Conservation (phyloP, 2,329 filamentous ascomycete genomes). For the Cladophialophora chaetospira region DNA sequence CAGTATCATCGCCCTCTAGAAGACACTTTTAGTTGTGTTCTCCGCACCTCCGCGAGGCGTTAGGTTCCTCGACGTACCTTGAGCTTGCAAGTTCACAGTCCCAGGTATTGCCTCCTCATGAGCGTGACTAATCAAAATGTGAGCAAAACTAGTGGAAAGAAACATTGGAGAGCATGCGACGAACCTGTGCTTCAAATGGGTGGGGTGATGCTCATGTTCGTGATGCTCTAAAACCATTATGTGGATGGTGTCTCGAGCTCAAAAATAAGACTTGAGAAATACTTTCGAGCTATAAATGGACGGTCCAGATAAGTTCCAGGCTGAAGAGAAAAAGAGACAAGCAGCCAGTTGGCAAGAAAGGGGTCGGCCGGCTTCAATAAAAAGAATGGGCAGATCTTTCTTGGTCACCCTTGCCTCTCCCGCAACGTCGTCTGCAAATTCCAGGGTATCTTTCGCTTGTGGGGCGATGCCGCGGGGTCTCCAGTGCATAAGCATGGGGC, state of each 20-base stretch:
- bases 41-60: not conserved
- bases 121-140: constrained; percentile 49
- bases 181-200: constrained; percentile 29
- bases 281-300: not conserved
- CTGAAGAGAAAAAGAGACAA: constrained; percentile 3
- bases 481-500: constrained; percentile 10
- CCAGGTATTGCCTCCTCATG: constrained; percentile 59
- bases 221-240: constrained; percentile 6
- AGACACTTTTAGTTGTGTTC: constrained; percentile 1
- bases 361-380: constrained; percentile 10
- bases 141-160: not conserved
- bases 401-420: constrained; percentile 1
- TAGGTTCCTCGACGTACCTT: constrained; percentile 31
- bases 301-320: not conserved
- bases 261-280: not conserved
- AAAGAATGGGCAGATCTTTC: constrained; percentile 8
- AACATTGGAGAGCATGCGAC: not conserved
- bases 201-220: constrained; percentile 20
- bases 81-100: constrained; percentile 56
- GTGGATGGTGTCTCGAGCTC: constrained; percentile 1
- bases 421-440: not conserved
- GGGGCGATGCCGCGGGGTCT: constrained; percentile 18
- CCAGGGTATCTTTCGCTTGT: not conserved
- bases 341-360: not conserved
- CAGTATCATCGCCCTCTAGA: constrained; percentile 60